Evolutionary conservation across 2,329 filamentous ascomycete genomes (phyloP).

Genomic region (Ilyonectria destructans): DNA sequence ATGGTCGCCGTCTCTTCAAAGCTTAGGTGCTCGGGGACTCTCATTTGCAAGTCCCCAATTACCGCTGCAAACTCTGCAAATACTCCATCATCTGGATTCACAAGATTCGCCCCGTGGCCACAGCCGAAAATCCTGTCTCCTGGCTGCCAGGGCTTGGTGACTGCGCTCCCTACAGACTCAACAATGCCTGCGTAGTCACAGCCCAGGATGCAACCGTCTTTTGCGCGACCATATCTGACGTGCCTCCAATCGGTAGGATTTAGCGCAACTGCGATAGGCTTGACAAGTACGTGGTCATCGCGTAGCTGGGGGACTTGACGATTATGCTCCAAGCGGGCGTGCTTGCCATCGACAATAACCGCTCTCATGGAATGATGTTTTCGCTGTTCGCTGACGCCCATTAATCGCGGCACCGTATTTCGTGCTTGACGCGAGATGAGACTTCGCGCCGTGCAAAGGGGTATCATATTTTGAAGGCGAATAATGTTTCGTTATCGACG

Average conservation of each 20-base stretch:
- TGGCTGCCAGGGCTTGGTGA: conserved; percentile 56
- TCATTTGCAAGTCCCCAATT: conserved; percentile 60
- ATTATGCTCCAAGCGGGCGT: background rate
- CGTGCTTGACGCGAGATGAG: no score
- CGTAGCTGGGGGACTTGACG: conserved; percentile 2
- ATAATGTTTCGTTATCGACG: no score
- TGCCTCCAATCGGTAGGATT: conserved; percentile 56
- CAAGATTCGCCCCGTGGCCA: conserved; percentile 52
- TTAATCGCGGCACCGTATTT: no score
- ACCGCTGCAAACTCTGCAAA: conserved; percentile 59
- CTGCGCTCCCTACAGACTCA: conserved; percentile 61
- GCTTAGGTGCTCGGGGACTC: conserved; percentile 62
- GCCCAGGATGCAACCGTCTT: conserved; percentile 50
- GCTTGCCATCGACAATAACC: background rate
- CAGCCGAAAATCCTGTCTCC: conserved; percentile 65
- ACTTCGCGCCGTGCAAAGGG: no score
- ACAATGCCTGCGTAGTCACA: conserved; percentile 66
- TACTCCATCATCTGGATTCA: conserved; percentile 59
- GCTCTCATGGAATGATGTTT: conserved; percentile 15
- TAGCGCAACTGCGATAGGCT: conserved; percentile 51
- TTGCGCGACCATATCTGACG: conserved; percentile 37
- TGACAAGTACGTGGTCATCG: conserved; percentile 50
- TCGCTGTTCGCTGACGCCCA: background rate
- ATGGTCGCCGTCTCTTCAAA: conserved; percentile 64
- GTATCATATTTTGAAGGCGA: no score